Percentiles rank a stretch among this genome's conserved stretches.
These are phyloP conservation scores for Dendrobium officinale DNA, from an alignment of 106 monocot species.

Conservation along the genomic window DNA sequence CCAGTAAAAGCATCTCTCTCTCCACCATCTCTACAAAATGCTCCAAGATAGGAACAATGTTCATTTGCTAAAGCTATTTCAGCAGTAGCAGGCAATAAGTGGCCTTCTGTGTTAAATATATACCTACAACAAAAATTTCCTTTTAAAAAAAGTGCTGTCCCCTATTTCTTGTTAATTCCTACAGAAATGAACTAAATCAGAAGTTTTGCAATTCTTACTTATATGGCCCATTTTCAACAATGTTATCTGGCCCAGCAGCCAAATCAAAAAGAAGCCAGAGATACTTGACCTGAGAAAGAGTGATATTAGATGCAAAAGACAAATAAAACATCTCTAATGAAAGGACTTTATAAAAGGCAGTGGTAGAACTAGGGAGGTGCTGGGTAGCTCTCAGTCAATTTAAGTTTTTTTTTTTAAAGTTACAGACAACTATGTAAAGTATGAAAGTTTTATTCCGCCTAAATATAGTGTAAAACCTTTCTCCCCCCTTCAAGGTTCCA, in stretches of 20 bases:
- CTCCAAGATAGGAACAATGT: slow-evolving; percentile 89
- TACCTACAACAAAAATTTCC: slow-evolving; percentile 45
- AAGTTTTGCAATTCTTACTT: slow-evolving; percentile 38
- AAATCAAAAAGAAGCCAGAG: slow-evolving; percentile 99
- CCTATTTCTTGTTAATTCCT: background rate
- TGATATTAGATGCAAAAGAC: slow-evolving; percentile 11
- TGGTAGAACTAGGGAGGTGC: no score
- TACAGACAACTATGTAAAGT: no score
- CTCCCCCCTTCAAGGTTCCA: background rate
- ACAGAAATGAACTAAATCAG: background rate
- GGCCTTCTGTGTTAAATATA: slow-evolving; percentile 95
- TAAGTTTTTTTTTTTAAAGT: no score
- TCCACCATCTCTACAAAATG: slow-evolving; percentile 53
- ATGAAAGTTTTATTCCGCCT: no score
- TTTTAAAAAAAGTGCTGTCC: background rate
- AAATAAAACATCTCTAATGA: background rate
- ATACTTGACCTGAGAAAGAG: slow-evolving; percentile 85
- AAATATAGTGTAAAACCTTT: background rate
- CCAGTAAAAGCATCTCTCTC: slow-evolving; percentile 18
- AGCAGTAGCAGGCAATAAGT: slow-evolving; percentile 79
- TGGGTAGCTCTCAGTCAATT: no score
- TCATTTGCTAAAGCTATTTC: slow-evolving; percentile 76
- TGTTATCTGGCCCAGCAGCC: slow-evolving; percentile 86
- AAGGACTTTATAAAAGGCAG: background rate
- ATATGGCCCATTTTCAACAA: slow-evolving; percentile 94